phyloP scores from a whole-genome alignment of 2,329 filamentous ascomycete genomes.

The Cryoendolithus antarcticus region DNA sequence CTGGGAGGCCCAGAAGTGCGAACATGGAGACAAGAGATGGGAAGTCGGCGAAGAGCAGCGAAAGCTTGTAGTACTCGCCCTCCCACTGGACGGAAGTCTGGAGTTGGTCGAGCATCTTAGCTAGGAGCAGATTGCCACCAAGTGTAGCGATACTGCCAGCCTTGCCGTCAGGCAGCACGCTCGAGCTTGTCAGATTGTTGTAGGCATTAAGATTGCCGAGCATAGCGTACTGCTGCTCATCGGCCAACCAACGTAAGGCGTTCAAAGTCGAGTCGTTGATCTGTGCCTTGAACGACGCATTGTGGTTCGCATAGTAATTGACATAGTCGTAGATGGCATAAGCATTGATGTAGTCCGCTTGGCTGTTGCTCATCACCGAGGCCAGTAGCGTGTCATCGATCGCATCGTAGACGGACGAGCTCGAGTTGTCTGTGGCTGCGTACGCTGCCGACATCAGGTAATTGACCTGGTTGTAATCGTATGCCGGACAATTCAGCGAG shows the following conservation, averaged over 20 bases:
- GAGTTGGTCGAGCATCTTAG: constrained; percentile 23
- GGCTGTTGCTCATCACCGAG: constrained; percentile 26
- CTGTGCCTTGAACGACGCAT: constrained; percentile 28
- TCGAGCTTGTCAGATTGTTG: constrained; percentile 10
- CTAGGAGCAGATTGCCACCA: constrained; percentile 25
- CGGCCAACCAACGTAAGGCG: constrained; percentile 32
- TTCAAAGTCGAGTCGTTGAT: constrained; percentile 6
- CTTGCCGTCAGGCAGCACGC: not conserved
- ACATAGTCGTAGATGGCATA: constrained; percentile 45
- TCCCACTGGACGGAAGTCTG: constrained; percentile 17
- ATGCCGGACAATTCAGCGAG: constrained; percentile 17
- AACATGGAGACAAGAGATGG: constrained; percentile 41
- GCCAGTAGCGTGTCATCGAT: constrained; percentile 33
- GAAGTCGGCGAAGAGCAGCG: constrained; percentile 35
- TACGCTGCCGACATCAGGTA: constrained; percentile 34
- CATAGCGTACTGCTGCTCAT: constrained; percentile 31
- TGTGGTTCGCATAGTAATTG: constrained; percentile 41
- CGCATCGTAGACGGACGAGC: constrained; percentile 33
- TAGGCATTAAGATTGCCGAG: constrained; percentile 32
- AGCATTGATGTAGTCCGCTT: constrained; percentile 40
- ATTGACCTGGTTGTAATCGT: constrained; percentile 21
- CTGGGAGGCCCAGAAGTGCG: constrained; percentile 31
- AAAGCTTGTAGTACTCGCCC: constrained; percentile 18
- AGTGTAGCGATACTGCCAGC: constrained; percentile 27
- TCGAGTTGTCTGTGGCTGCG: constrained; percentile 24